Base-by-base conservation (phyloP, 1,139 yeast genomes). In the Lodderomyces orthopsilosis region DNA sequence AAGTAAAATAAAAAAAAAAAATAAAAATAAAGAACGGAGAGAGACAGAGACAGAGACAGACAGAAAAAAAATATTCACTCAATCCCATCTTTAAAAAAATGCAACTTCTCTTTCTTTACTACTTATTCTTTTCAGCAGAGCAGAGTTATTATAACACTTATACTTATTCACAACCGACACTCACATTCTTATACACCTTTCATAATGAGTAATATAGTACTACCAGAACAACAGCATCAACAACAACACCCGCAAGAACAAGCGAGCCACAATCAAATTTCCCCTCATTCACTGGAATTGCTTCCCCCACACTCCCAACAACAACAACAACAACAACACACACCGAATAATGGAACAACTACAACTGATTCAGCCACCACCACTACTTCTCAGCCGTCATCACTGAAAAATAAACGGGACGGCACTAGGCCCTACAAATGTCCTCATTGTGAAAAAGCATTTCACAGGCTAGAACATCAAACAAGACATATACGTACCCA, bases 401-500 rank as follows among this genome's bases (percentile, higher is more conserved):
- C 23, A 17, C 35, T 17, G 13, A 42, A 33, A 14, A 21, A 42
- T 14, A 39, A 45, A 15, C 62, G 61, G 48, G 68, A 63, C 43
- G 63, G 66, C 8, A 41, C 53, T 30, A 60, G 94, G 52, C 97
- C 97, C 4, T 90, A 87, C 70, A 86, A 88, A 61, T 91, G 98
- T 57, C 91, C 96, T 14, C 77, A 86, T 59, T 91, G 98, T 65
- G 85, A 84, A 44, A 88, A 91, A 68, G 95, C 96, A 1, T 91
- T 91, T 61, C 95, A 89, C 59, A 74, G 98, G 41, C 68, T 90
- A 40, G 98, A 91, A 62, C 98, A 91, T 63, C 96, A 89, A 61
- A 90, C 96, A 14, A 79, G 98, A 55, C 98, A 91, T 60, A 86
- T 91, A 42, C 72, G 97, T 49, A 91, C 97, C 6, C 98, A 91